Conservation (phyloP, 345 rosid species). For the Theobroma cacao region DNA sequence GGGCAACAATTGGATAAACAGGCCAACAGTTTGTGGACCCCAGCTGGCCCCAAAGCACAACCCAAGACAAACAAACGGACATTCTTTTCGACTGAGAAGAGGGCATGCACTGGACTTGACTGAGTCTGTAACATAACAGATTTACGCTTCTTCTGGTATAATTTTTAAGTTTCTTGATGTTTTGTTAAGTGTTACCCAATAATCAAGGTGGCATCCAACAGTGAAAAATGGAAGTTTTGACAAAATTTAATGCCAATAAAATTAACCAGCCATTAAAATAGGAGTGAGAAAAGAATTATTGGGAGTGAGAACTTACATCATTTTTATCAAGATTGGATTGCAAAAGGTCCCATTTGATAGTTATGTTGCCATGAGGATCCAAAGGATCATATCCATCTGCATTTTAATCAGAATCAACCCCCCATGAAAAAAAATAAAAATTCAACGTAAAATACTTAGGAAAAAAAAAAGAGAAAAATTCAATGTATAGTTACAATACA, state of each 20-base stretch:
- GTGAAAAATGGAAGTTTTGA: background rate
- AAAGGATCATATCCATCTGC: conserved; percentile 85
- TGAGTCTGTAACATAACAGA: background rate
- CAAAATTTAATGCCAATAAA: background rate
- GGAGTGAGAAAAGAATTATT: background rate
- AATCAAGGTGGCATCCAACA: background rate
- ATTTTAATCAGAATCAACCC: background rate
- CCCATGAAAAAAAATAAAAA: background rate
- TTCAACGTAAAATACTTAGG: background rate
- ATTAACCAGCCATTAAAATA: background rate
- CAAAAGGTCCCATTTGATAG: conserved; percentile 82
- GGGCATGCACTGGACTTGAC: conserved; percentile 1
- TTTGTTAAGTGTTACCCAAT: background rate
- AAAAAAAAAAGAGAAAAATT: background rate
- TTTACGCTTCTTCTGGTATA: background rate
- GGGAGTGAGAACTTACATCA: conserved; percentile 36
- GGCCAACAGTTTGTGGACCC: background rate
- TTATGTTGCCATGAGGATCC: conserved; percentile 74
- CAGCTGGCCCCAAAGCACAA: background rate
- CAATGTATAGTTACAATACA: background rate
- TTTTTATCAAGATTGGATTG: conserved; percentile 27
- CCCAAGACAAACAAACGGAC: background rate
- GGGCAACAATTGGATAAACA: background rate
- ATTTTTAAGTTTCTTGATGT: background rate
- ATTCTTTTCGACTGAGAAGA: background rate